A percentile compares a stretch with the other conserved stretches of the same genome.
phyloP scores from a whole-genome alignment of 208 protist genomes.

The Trichomonas tenax region DNA sequence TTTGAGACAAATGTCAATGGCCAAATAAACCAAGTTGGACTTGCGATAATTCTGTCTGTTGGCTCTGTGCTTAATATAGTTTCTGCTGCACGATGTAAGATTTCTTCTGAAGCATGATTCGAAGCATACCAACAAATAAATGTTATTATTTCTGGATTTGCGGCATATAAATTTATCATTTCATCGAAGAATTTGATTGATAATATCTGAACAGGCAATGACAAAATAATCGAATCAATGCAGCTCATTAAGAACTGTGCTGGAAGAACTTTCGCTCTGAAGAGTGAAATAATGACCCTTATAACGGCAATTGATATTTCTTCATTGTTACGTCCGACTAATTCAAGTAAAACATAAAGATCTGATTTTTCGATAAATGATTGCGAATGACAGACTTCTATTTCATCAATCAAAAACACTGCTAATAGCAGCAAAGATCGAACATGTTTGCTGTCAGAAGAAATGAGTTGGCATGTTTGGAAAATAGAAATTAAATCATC shows the following conservation, averaged over 20 bases:
- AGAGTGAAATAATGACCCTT: neutral
- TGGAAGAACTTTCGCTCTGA: neutral
- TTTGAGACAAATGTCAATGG: neutral
- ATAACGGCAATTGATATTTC: neutral
- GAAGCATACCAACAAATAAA: neutral
- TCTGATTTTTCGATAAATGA: neutral
- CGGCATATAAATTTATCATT: neutral
- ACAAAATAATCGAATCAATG: neutral
- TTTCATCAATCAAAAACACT: neutral
- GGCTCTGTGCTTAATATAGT: too few species aligned
- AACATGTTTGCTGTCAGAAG: neutral
- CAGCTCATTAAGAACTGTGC: neutral
- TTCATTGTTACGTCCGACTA: neutral
- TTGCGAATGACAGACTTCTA: neutral
- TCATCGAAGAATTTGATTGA: neutral
- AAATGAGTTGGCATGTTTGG: neutral
- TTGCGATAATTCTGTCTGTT: neutral
- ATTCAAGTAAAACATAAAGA: neutral
- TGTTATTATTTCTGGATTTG: neutral
- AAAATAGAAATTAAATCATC: neutral
- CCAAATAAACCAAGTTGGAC: neutral
- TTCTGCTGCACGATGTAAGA: neutral
- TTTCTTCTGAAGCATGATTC: neutral
- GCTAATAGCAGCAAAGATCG: neutral
- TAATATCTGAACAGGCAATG: neutral